Evolutionary conservation across 75 land plant species (phyloP).

Genomic region (Larix kaempferi): DNA sequence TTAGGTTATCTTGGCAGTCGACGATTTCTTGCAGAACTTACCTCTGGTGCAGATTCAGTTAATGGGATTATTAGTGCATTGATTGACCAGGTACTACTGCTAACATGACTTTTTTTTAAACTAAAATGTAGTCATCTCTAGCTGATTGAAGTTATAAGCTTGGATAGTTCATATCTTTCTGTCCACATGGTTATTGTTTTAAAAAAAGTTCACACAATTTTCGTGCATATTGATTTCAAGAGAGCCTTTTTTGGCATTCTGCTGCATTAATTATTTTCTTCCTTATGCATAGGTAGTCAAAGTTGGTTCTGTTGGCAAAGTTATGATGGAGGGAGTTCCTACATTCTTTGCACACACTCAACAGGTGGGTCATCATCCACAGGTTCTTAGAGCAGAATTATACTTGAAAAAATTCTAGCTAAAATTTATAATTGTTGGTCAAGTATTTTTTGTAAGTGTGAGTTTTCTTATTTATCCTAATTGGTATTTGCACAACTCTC

Average conservation of each 20-base stretch:
- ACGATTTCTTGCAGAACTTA: slow-evolving; percentile 68
- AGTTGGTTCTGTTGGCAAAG: slow-evolving; percentile 89
- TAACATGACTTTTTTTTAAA: background rate
- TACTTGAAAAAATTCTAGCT: background rate
- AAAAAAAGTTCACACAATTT: background rate
- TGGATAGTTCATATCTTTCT: slow-evolving; percentile 3
- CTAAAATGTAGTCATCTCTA: background rate
- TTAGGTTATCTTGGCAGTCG: slow-evolving; percentile 99
- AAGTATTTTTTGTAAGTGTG: background rate
- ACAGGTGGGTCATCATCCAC: slow-evolving; percentile 22
- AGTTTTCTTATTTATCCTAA: background rate
- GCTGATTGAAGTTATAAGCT: background rate
- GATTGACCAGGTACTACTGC: slow-evolving; percentile 61
- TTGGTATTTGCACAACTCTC: background rate
- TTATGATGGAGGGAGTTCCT: slow-evolving; percentile 25
- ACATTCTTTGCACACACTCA: slow-evolving; percentile 71
- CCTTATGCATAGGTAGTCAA: slow-evolving; percentile 56
- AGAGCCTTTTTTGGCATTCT: background rate
- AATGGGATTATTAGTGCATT: slow-evolving; percentile 55
- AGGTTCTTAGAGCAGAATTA: background rate
- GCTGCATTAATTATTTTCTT: slow-evolving; percentile 5
- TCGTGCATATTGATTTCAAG: background rate
- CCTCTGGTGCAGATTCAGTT: slow-evolving; percentile 42
- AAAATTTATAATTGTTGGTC: no score
- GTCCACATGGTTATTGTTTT: background rate